Base-by-base conservation (phyloP, 768 basidiomycete species). In the Phaeolepiota aurea region DNA sequence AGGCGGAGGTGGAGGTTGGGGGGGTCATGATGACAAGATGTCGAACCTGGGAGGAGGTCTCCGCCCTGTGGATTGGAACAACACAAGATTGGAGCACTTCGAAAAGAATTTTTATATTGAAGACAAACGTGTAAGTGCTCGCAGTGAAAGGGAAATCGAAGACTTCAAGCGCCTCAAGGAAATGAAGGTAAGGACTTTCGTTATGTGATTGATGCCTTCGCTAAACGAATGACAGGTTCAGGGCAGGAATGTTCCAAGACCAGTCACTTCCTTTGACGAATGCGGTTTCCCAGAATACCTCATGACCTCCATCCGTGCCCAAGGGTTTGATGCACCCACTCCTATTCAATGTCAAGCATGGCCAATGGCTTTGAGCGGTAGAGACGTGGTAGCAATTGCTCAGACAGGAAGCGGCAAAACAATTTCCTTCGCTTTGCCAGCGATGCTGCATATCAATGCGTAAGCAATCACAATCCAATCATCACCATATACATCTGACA, bases 361-460 rank as follows among this genome's bases (percentile, higher is more conserved):
- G 96, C 96, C 96, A 0, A 98, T 98, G 92, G 94, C 96, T 2
- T 70, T 97, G 20, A 89, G 76, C 37, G 94, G 94, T 41, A 76
- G 90, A 45, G 94, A 99, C 63, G 74, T 97, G 28, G 87, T 94
- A 33, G 96, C 94, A 41, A 90, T 99, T 52, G 93, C 96, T 25
- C 93, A 97, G 63, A 99, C 96, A 5, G 96, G 96, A 42, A 93
- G 89, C 61, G 96, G 96, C 43, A 99, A 99, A 70, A 99, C 96
- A 4, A 97, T 99, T 42, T 80, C 93, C 7, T 99, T 99, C 59
- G 94, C 96, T 41, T 81, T 99, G 33, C 96, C 96, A 30, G 94
- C 96, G 37, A 99, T 98, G 94, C 73, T 99, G 22, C 96, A 99
- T 65, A 99, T 99, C 69, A 99, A 98, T 76, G 96, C 96, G 87